Conservation (phyloP, 805 yeast species). For the Candida endomychidarum region DNA sequence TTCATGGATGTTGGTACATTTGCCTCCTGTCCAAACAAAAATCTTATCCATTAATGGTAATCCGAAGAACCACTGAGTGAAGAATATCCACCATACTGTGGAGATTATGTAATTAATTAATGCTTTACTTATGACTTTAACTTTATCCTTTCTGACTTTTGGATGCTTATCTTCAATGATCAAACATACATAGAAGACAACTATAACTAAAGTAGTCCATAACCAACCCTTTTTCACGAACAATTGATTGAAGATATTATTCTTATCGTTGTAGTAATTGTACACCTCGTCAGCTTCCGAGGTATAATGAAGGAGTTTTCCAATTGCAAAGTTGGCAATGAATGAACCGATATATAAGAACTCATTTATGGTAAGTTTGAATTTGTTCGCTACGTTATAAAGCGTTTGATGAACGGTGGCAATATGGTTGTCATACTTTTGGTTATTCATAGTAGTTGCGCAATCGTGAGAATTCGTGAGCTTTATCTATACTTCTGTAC, state of each 20-base stretch:
- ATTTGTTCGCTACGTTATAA: background rate
- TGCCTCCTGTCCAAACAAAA: conserved; percentile 80
- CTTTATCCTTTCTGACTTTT: conserved; percentile 8
- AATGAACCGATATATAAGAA: conserved; percentile 33
- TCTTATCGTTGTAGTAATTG: conserved; percentile 58
- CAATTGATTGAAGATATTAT: conserved; percentile 64
- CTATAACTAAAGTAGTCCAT: conserved; percentile 61
- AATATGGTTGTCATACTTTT: conserved; percentile 5
- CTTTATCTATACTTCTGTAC: no score
- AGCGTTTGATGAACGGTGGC: conserved; percentile 3
- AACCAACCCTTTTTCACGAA: conserved; percentile 93
- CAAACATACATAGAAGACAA: conserved; percentile 25
- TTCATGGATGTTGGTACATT: conserved; percentile 45
- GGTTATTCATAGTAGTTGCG: conserved; percentile 6
- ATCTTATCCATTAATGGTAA: conserved; percentile 86
- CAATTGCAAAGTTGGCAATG: conserved; percentile 44
- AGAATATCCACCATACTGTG: conserved; percentile 80
- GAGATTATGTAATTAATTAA: conserved; percentile 48
- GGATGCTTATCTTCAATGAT: conserved; percentile 11
- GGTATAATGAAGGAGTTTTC: conserved; percentile 47
- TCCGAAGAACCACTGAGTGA: conserved; percentile 87
- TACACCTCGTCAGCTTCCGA: conserved; percentile 48
- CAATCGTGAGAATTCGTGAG: background rate
- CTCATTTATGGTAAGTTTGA: conserved; percentile 20
- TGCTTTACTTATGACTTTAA: conserved; percentile 18